Evolutionary conservation across 2,329 filamentous ascomycete genomes (phyloP), one percentile per base, ranked within the genome.

Genomic region (Aspergillus proliferans): DNA sequence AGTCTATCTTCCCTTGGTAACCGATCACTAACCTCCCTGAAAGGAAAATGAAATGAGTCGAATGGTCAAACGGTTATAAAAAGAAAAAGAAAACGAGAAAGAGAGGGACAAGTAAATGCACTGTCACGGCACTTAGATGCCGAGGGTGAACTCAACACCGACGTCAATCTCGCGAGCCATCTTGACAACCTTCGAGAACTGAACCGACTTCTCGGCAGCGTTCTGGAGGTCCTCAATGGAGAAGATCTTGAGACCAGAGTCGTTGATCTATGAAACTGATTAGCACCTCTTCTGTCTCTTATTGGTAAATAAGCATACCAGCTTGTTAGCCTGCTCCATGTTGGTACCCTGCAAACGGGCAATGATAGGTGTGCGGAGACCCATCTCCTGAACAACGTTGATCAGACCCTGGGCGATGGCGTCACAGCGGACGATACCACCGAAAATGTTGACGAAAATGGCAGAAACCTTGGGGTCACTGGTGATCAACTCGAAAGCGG

Each of bases 371-470:
- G 93, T 93, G 75, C 93, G 87, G 65, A 98, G 83, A 79, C 95
- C 91, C 81, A 98, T 91, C 66, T 84, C 84, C 78, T 95, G 82
- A 54, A 93, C 93, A 50, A 95, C 95, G 71, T 88, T 86, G 78
- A 98, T 95, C 63, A 98, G 81, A 67, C 93, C 93, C 74, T 91
- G 87, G 59, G 93, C 93, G 70, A 98, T 98, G 66, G 88, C 90
- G 71, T 98, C 93, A 71, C 93, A 98, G 66, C 93, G 85, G 62
- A 98, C 93, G 63, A 98, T 98, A 76, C 93, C 93, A 70, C 93
- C 93, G 70, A 98, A 98, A 74, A 98, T 98, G 83, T 98, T 98
- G 79, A 98, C 93, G 64, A 98, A 98, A 77, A 98, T 93, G 66
- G 93, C 93, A 46, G 91, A 92, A 59, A 98, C 93, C 82, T 97